Evolutionary conservation across 768 basidiomycete species (phyloP).

Genomic region (Tulasnella sp.): DNA sequence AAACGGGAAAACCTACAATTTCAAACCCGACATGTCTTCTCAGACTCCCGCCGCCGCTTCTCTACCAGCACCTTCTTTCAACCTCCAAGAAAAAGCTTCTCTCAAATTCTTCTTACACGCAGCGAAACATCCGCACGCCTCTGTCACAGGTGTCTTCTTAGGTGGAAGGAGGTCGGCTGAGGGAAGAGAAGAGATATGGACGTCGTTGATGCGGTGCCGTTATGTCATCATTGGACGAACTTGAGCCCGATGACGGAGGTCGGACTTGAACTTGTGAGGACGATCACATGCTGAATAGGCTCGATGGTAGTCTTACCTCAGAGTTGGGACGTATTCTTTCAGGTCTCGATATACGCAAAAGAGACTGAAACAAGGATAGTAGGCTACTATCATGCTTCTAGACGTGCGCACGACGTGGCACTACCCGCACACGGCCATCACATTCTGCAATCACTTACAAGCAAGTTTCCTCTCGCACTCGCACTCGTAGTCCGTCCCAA

Average conservation of each 20-base stretch:
- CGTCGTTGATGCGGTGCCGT: slow-evolving; percentile 54
- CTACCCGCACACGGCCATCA: slow-evolving; percentile 60
- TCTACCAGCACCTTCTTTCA: neutral
- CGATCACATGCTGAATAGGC: neutral
- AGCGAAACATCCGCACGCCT: slow-evolving; percentile 65
- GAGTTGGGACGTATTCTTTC: neutral
- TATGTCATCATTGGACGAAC: slow-evolving; percentile 79
- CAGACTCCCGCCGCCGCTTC: neutral
- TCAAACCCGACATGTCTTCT: slow-evolving; percentile 4
- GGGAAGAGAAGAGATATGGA: slow-evolving; percentile 19
- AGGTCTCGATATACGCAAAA: slow-evolving; percentile 57
- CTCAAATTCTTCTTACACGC: slow-evolving; percentile 70
- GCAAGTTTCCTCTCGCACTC: slow-evolving; percentile 50
- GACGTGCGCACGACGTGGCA: slow-evolving; percentile 50
- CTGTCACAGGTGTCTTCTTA: slow-evolving; percentile 72
- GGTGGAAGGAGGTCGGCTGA: slow-evolving; percentile 39
- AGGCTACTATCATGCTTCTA: slow-evolving; percentile 70
- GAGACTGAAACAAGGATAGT: slow-evolving; percentile 48
- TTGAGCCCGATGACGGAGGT: slow-evolving; percentile 83
- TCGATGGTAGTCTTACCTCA: neutral
- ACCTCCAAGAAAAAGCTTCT: slow-evolving; percentile 40
- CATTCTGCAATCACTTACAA: slow-evolving; percentile 49
- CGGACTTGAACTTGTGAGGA: slow-evolving; percentile 64
- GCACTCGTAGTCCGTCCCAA: slow-evolving; percentile 62
- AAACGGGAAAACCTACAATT: neutral